A percentile compares a stretch with the other conserved stretches of the same genome.
phyloP scores from a whole-genome alignment of 2,329 filamentous ascomycete species.

The Fusarium hostae region DNA sequence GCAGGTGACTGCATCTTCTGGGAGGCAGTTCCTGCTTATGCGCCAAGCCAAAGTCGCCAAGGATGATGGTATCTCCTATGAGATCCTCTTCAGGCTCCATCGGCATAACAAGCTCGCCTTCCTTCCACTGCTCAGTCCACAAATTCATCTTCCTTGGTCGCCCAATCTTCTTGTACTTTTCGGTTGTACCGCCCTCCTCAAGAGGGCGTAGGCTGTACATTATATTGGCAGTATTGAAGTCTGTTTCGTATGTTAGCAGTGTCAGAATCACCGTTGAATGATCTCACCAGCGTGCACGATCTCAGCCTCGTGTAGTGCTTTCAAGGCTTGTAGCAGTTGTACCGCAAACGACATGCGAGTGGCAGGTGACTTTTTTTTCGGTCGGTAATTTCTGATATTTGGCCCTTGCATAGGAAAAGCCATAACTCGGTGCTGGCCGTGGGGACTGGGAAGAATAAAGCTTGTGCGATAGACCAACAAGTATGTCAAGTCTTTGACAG shows the following conservation, averaged over 20 bases:
- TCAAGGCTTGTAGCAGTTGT: accelerated
- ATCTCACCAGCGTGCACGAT: neutral
- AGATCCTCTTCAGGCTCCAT: neutral
- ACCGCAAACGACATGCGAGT: accelerated
- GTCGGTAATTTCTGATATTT: neutral
- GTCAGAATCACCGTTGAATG: too few species aligned
- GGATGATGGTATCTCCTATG: neutral
- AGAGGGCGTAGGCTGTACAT: neutral
- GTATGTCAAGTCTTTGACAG: accelerated
- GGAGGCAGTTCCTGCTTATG: accelerated
- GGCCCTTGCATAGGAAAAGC: neutral
- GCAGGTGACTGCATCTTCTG: neutral
- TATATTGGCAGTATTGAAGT: neutral
- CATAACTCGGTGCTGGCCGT: accelerated
- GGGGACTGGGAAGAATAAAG: accelerated
- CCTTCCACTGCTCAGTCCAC: neutral
- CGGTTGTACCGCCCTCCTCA: accelerated
- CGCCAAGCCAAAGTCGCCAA: neutral
- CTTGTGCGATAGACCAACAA: accelerated
- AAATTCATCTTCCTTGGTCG: neutral
- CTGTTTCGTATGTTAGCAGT: accelerated
- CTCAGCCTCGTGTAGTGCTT: accelerated
- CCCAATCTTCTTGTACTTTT: neutral
- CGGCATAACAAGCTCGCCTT: accelerated
- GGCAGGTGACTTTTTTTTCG: accelerated